phyloP scores from a whole-genome alignment of 768 basidiomycete genomes.

The Arthromyces matolae region DNA sequence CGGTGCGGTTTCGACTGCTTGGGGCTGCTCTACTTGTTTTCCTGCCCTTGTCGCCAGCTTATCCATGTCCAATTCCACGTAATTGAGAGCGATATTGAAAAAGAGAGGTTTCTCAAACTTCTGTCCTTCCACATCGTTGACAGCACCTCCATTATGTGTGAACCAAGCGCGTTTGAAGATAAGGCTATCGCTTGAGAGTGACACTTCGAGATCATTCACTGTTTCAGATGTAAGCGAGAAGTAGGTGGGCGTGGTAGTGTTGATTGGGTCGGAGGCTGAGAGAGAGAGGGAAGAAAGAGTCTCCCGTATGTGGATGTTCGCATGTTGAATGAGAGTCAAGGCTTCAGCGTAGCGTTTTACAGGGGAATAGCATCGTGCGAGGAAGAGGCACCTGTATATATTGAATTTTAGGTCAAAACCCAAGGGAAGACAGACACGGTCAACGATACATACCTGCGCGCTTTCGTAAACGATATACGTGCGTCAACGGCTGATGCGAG shows the following conservation, averaged over 20 bases:
- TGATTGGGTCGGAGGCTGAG: constrained; percentile 44
- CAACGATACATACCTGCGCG: constrained; percentile 52
- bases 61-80: constrained; percentile 84
- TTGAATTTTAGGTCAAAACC: background rate
- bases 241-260: constrained; percentile 40
- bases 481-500: constrained; percentile 77
- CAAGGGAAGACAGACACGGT: background rate
- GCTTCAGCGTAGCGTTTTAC: constrained; percentile 72
- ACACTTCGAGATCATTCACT: constrained; percentile 50
- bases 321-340: constrained; percentile 66
- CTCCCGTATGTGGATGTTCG: constrained; percentile 71
- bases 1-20: constrained; percentile 11
- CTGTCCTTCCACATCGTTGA: constrained; percentile 37
- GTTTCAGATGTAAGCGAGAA: constrained; percentile 48
- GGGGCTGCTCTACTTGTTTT: constrained; percentile 36
- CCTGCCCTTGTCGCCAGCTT: constrained; percentile 68
- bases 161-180: constrained; percentile 76
- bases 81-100: constrained; percentile 93
- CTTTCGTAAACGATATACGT: constrained; percentile 69
- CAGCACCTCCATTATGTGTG: constrained; percentile 65
- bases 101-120: constrained; percentile 80
- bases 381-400: constrained; percentile 58
- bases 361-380: constrained; percentile 70
- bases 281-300: constrained; percentile 50
- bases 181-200: constrained; percentile 43